Base-by-base conservation (phyloP, 1,284 basidiomycete genomes). In the Vanrija humicola region DNA sequence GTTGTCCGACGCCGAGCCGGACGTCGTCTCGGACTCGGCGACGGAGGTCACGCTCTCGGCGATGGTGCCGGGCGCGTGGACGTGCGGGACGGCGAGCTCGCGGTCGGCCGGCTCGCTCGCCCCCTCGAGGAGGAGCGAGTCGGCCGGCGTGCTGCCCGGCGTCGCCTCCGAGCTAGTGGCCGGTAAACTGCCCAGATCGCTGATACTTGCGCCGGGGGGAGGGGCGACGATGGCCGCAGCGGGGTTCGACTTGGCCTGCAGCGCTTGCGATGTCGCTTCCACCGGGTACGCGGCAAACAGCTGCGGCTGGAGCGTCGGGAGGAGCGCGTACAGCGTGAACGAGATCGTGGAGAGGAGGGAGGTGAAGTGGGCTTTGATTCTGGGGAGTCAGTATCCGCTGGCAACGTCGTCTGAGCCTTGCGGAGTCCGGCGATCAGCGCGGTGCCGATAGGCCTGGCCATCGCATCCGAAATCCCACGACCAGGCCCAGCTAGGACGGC, bases 241-340 rank as follows among this genome's bases (percentile, higher is more conserved):
- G 40, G 40, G 40, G 40, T 34, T 38, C 0, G 45, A 21, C 45
- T 61, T 61, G 44, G 55, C 46, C 53, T 61, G 59, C 10, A 77
- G 55, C 6, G 70, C 69, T 38, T 70, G 69, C 45, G 64, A 65
- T 1, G 67, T 72, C 2, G 46, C 23, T 60, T 77, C 74, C 26
- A 76, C 70, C 15, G 72, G 65, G 53, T 73, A 73, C 3, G 63
- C 65, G 1, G 61, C 63, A 39, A 68, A 62, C 5, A 77, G 59
- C 46, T 74, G 71, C 1, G 69, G 68, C 26, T 68, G 66, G 23
- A 77, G 62, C 0, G 73, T 76, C 12, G 75, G 75, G 2, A 77
- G 58, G 10, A 77, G 67, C 12, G 74, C 74, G 47, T 77, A 77
- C 42, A 77, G 65, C 3, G 75, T 77, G 60, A 73, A 74, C 18